Percentiles rank a stretch among this genome's conserved stretches.
Evolutionary conservation across 1,284 basidiomycete species (phyloP).

Genomic region (Apiotrichum porosum): DNA sequence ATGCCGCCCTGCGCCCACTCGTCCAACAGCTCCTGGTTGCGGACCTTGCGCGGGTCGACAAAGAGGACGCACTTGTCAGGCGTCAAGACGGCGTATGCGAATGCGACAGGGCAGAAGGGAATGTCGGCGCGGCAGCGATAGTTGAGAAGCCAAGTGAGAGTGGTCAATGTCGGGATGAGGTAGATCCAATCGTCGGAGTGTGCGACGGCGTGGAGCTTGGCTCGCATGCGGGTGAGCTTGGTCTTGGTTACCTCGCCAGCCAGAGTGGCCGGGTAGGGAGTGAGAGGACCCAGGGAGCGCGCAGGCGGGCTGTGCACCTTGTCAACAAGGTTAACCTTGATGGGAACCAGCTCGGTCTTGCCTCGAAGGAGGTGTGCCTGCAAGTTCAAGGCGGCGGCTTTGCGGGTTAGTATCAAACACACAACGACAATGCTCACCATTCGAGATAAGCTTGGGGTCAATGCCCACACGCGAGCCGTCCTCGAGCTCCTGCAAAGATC

Average conservation of each 20-base stretch:
- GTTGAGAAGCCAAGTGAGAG: slow-evolving; percentile 71
- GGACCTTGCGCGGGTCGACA: slow-evolving; percentile 37
- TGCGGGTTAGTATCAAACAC: too few relatives aligned
- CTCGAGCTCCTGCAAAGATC: slow-evolving; percentile 52
- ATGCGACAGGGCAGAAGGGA: slow-evolving; percentile 81
- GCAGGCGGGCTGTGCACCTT: slow-evolving; percentile 67
- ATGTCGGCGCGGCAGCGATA: slow-evolving; percentile 70
- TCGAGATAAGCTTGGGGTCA: slow-evolving; percentile 80
- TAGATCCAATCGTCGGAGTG: slow-evolving; percentile 42
- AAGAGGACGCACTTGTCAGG: slow-evolving; percentile 50
- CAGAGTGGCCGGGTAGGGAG: slow-evolving; percentile 67
- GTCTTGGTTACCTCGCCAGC: slow-evolving; percentile 55
- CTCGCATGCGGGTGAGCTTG: slow-evolving; percentile 33
- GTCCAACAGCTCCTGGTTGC: slow-evolving; percentile 26
- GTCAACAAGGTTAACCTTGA: slow-evolving; percentile 72
- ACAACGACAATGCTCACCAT: too few relatives aligned
- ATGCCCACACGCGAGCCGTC: slow-evolving; percentile 66
- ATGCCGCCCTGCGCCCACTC: slow-evolving; percentile 55
- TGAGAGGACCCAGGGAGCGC: slow-evolving; percentile 66
- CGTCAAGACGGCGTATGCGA: slow-evolving; percentile 72
- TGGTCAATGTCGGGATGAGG: slow-evolving; percentile 48
- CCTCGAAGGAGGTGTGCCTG: slow-evolving; percentile 45
- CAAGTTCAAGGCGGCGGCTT: too few relatives aligned
- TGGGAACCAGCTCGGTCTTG: slow-evolving; percentile 59
- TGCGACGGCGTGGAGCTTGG: slow-evolving; percentile 32